These are phyloP conservation scores for Fraxinus platypoda DNA, from an alignment of 305 asterid species.

Conservation along the genomic window DNA sequence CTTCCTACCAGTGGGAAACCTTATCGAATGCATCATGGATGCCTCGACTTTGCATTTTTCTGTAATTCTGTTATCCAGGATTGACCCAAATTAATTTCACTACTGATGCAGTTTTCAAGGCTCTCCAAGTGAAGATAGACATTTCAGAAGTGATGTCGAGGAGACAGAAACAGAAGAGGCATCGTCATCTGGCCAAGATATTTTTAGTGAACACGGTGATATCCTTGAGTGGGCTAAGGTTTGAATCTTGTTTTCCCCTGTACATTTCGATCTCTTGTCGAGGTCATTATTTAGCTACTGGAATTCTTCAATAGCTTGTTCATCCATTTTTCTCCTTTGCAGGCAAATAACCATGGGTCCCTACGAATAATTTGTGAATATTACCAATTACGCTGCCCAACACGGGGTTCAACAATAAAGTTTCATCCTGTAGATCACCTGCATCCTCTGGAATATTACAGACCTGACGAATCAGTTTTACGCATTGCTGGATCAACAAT, in stretches of 20 bases:
- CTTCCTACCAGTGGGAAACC: neutral
- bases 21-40: neutral
- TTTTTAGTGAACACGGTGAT: constrained; percentile 73
- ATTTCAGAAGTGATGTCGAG: constrained; percentile 69
- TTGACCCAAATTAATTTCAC: neutral
- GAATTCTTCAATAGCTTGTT: constrained; percentile 19
- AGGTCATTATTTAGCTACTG: constrained; percentile 17
- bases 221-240: constrained; percentile 99
- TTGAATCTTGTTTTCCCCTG: constrained; percentile 22
- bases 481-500: constrained; percentile 77
- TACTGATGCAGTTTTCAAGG: constrained; percentile 63
- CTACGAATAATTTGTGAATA: constrained; percentile 87
- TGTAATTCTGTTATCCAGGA: constrained; percentile 12
- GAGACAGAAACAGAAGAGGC: constrained; percentile 84
- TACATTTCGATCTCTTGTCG: constrained; percentile 11
- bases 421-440: constrained; percentile 95
- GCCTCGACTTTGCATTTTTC: constrained; percentile 7
- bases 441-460: constrained; percentile 81
- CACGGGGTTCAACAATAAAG: constrained; percentile 71
- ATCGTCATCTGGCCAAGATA: constrained; percentile 89
- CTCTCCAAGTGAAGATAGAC: constrained; percentile 80
- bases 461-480: constrained; percentile 73
- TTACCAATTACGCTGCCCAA: constrained; percentile 63
- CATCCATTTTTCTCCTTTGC: constrained; percentile 27
- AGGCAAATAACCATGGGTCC: constrained; percentile 83